Percentiles rank a stretch among this genome's conserved stretches.
Conservation (phyloP, 805 yeast species). For the Starmerella davenportii region DNA sequence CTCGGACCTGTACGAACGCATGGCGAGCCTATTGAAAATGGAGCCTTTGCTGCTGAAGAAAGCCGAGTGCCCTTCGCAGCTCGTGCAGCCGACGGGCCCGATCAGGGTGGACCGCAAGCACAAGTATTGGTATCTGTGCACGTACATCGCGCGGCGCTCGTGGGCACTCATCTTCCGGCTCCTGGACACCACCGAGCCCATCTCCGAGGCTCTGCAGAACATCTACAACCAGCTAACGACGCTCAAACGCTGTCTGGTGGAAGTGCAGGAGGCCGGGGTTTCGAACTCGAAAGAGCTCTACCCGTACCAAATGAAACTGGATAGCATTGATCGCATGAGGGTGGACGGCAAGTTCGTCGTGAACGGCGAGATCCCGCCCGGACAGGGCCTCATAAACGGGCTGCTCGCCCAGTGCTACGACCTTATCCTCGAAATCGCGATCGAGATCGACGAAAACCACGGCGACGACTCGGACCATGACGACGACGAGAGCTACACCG, state of each 20-base stretch:
- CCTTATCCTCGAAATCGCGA: slow-evolving; percentile 73
- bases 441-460: slow-evolving; percentile 17
- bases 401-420: slow-evolving; percentile 87
- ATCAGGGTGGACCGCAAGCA: background rate
- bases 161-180: slow-evolving; percentile 79
- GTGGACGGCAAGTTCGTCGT: slow-evolving; percentile 83
- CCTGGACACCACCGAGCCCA: slow-evolving; percentile 85
- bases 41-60: slow-evolving; percentile 34
- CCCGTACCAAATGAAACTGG: slow-evolving; percentile 89
- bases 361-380: slow-evolving; percentile 84
- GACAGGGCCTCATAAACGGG: slow-evolving; percentile 90
- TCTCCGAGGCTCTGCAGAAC: slow-evolving; percentile 81
- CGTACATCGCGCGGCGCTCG: slow-evolving; percentile 68
- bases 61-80: background rate
- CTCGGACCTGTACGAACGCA: slow-evolving; percentile 78
- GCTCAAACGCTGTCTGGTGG: slow-evolving; percentile 74
- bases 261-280: slow-evolving; percentile 78
- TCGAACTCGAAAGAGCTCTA: slow-evolving; percentile 74
- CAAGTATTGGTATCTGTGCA: slow-evolving; percentile 4
- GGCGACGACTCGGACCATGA: slow-evolving; percentile 11
- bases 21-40: slow-evolving; percentile 50
- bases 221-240: slow-evolving; percentile 86
- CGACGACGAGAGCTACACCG: slow-evolving; percentile 5
- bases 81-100: background rate
- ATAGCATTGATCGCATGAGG: slow-evolving; percentile 71